Evolutionary conservation across 106 monocot species (phyloP).

Genomic region (Triglochin maritima): DNA sequence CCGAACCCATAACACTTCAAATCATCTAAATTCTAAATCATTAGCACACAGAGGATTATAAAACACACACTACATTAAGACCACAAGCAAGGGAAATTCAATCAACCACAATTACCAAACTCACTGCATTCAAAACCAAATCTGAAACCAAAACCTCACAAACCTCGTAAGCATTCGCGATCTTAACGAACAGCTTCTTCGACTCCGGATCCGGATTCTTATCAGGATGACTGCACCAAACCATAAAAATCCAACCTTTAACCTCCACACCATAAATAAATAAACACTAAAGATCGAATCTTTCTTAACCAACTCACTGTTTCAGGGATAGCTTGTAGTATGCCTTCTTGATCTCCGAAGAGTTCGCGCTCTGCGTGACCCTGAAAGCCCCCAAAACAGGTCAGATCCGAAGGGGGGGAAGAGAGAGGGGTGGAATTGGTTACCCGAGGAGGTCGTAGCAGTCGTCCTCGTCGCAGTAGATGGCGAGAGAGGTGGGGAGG

Average conservation of each 20-base stretch:
- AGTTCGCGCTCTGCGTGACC: constrained; percentile 77
- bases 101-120: too few species aligned
- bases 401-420: not conserved
- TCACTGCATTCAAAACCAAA: too few species aligned
- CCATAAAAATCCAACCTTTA: not conserved
- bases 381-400: constrained; percentile 16
- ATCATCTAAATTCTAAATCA: too few species aligned
- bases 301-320: constrained; percentile 31
- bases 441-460: constrained; percentile 99
- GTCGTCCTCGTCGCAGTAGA: constrained; percentile 98
- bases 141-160: too few species aligned
- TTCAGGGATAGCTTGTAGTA: constrained; percentile 99
- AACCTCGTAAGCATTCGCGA: constrained; percentile 97
- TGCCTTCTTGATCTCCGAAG: constrained; percentile 97
- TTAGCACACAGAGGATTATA: too few species aligned
- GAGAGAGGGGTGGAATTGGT: not conserved
- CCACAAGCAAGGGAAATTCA: too few species aligned
- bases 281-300: too few species aligned
- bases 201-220: constrained; percentile 97
- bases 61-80: too few species aligned
- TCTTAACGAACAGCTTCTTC: constrained; percentile 70
- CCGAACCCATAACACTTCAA: too few species aligned
- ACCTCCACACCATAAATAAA: not conserved
- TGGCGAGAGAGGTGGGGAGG: constrained; percentile 20
- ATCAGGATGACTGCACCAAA: constrained; percentile 70